phyloP scores from a whole-genome alignment of 257 asterid genomes.

The Scutellaria galericulata region DNA sequence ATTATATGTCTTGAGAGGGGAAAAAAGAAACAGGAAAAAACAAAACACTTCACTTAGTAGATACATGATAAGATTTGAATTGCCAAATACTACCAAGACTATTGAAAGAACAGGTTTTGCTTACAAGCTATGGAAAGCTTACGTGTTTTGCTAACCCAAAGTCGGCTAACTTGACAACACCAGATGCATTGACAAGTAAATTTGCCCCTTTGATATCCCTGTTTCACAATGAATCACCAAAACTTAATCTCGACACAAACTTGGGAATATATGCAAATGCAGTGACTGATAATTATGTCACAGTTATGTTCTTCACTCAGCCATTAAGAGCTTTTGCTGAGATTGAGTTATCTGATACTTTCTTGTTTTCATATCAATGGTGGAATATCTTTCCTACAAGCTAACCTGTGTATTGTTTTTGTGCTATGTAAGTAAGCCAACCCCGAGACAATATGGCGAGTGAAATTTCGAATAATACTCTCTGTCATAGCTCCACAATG shows the following conservation, averaged over 20 bases:
- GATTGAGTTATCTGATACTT: background rate
- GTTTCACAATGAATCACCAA: slow-evolving; percentile 30
- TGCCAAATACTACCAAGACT: slow-evolving; percentile 2
- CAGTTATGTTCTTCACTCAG: slow-evolving; percentile 8
- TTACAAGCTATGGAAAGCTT: slow-evolving; percentile 41
- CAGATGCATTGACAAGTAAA: slow-evolving; percentile 83
- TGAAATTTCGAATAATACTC: slow-evolving; percentile 78
- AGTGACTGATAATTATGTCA: background rate
- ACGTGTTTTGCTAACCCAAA: slow-evolving; percentile 95
- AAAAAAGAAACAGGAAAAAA: background rate
- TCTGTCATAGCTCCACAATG: slow-evolving; percentile 87
- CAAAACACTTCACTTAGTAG: background rate
- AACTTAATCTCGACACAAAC: background rate
- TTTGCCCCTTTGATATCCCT: slow-evolving; percentile 97
- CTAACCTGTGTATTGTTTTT: slow-evolving; percentile 83
- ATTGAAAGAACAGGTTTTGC: slow-evolving; percentile 14
- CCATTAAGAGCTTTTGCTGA: background rate
- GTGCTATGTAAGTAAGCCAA: slow-evolving; percentile 84
- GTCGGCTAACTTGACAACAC: slow-evolving; percentile 90
- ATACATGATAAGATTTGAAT: background rate
- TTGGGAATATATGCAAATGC: slow-evolving; percentile 26
- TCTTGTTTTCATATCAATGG: background rate
- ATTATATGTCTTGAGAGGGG: background rate
- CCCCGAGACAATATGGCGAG: slow-evolving; percentile 88
- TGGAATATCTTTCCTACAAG: slow-evolving; percentile 4